Conservation (phyloP, 441 rosid species). For the Croton setiger region DNA sequence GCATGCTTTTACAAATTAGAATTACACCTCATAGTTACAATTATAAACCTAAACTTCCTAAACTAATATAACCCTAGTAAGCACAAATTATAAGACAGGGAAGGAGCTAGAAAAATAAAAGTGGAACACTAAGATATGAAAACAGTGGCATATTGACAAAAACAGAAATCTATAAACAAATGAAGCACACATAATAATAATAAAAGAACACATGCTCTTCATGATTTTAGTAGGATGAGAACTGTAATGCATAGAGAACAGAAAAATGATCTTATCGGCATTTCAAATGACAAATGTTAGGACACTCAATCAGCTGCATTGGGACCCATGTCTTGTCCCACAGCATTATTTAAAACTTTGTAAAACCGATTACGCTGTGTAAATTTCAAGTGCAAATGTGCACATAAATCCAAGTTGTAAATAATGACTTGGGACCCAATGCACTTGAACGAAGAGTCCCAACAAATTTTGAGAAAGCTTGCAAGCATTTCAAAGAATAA, state of each 20-base stretch:
- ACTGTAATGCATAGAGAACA: neutral
- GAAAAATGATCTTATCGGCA: neutral
- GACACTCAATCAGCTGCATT: too few species aligned
- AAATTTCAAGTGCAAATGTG: too few species aligned
- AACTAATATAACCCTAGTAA: conserved; percentile 6
- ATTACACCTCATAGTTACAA: conserved; percentile 34
- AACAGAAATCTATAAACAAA: neutral
- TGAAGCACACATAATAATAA: conserved; percentile 2
- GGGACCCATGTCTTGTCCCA: too few species aligned
- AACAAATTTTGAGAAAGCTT: neutral
- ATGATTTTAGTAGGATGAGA: neutral
- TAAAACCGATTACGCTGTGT: too few species aligned
- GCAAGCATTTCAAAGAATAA: neutral
- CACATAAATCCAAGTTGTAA: too few species aligned
- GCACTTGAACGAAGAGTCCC: too few species aligned
- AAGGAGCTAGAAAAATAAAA: conserved; percentile 1
- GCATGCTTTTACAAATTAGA: conserved; percentile 23
- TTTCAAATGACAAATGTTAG: neutral
- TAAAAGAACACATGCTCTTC: neutral
- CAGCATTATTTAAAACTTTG: too few species aligned
- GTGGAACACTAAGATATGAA: conserved; percentile 5
- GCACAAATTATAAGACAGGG: neutral
- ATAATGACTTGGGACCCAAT: too few species aligned
- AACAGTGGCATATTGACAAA: neutral
- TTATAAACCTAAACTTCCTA: conserved; percentile 11